Conservation (phyloP, 2,329 filamentous ascomycete genomes). For the Pyricularia sp. region DNA sequence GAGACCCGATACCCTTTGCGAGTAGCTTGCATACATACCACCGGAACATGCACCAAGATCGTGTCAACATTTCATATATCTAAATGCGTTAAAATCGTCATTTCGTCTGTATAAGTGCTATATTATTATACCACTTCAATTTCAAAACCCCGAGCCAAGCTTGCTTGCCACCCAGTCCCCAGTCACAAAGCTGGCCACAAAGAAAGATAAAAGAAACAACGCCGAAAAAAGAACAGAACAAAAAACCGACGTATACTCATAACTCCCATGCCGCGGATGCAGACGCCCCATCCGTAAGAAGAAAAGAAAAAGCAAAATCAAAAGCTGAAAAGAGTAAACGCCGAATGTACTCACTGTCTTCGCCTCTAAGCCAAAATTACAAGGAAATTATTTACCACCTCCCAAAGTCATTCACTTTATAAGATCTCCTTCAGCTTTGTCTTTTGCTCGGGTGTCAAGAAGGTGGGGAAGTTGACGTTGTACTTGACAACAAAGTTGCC, state of each 20-base stretch:
- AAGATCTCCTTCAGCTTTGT: constrained; percentile 71
- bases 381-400: background rate
- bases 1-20: too few relatives aligned
- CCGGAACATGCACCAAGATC: too few relatives aligned
- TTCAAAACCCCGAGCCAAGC: background rate
- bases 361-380: background rate
- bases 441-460: constrained; percentile 70
- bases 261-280: background rate
- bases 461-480: constrained; percentile 85
- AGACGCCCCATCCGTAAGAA: background rate
- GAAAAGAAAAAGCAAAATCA: background rate
- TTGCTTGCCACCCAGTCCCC: background rate
- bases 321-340: background rate
- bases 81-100: background rate
- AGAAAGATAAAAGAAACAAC: background rate
- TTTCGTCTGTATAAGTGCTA: background rate
- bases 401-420: constrained; percentile 20
- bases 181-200: background rate
- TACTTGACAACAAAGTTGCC: constrained; percentile 86
- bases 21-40: too few relatives aligned
- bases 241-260: background rate
- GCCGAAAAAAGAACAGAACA: background rate
- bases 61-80: background rate
- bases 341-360: background rate
- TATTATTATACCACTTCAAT: background rate